Evolutionary conservation across 805 yeast species (phyloP).

Genomic region (Ogataea degrootiae): DNA sequence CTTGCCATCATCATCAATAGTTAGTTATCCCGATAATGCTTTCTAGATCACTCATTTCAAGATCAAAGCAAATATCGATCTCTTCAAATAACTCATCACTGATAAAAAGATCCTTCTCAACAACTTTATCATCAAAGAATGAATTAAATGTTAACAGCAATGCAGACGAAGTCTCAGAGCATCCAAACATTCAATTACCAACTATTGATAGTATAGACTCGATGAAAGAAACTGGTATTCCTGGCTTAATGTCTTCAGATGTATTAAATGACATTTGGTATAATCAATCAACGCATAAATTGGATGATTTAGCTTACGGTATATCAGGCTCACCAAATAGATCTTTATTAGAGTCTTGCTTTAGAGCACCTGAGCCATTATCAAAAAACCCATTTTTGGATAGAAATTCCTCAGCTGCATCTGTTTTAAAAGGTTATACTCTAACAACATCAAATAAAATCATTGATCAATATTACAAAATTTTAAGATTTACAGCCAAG

Average conservation of each 20-base stretch:
- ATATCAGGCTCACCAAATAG: slow-evolving; percentile 27
- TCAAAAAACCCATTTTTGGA: slow-evolving; percentile 15
- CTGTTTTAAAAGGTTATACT: slow-evolving; percentile 15
- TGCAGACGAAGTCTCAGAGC: not conserved
- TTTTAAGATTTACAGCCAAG: slow-evolving; percentile 39
- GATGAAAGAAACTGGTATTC: slow-evolving; percentile 33
- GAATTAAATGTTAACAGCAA: not conserved
- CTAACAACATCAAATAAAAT: slow-evolving; percentile 23
- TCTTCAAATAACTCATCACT: too few species aligned
- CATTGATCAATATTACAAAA: slow-evolving; percentile 28
- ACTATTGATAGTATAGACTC: slow-evolving; percentile 20
- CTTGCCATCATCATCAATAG: too few species aligned
- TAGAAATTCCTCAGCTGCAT: slow-evolving; percentile 12
- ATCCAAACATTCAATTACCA: slow-evolving; percentile 21
- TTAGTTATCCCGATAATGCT: not conserved
- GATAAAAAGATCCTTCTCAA: not conserved
- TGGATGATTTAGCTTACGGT: slow-evolving; percentile 36
- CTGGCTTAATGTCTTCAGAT: slow-evolving; percentile 43
- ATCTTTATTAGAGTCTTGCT: slow-evolving; percentile 24
- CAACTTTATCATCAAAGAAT: not conserved
- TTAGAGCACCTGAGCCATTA: slow-evolving; percentile 9
- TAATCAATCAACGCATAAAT: slow-evolving; percentile 36
- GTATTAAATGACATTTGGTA: slow-evolving; percentile 51
- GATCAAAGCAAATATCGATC: not conserved
- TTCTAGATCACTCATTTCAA: not conserved